A percentile compares a stretch with the other conserved stretches of the same genome.
Conservation (phyloP, 768 basidiomycete species). For the Termitomyces sp. region DNA sequence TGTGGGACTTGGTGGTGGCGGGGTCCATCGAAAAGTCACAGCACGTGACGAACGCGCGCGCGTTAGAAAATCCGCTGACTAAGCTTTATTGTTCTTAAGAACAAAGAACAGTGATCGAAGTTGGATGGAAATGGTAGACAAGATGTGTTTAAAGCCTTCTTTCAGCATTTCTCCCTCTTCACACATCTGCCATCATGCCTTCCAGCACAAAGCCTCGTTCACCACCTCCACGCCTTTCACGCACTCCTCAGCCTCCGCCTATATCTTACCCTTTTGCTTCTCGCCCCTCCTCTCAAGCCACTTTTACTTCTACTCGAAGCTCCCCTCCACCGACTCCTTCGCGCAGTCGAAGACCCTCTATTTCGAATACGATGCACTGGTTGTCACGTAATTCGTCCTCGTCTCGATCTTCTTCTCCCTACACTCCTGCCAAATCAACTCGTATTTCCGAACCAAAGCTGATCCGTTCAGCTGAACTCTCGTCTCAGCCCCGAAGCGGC, state of each 20-base stretch:
- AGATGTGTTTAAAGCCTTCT: constrained; percentile 4
- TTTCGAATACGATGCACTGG: constrained; percentile 51
- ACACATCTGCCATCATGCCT: constrained; percentile 15
- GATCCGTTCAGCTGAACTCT: constrained; percentile 34
- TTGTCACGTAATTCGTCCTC: constrained; percentile 38
- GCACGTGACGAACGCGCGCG: constrained; percentile 6
- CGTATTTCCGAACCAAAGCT: constrained; percentile 43
- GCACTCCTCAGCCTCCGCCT: constrained; percentile 21
- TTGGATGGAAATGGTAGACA: not conserved
- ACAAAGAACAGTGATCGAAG: constrained; percentile 15
- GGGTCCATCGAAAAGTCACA: constrained; percentile 13
- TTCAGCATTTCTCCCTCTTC: constrained; percentile 7
- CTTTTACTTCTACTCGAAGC: constrained; percentile 18
- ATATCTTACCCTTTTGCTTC: constrained; percentile 20
- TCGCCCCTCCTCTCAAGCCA: constrained; percentile 19
- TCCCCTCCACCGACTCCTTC: constrained; percentile 23
- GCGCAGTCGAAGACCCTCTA: constrained; percentile 30
- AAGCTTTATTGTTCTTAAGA: constrained; percentile 16
- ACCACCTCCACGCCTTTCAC: constrained; percentile 22
- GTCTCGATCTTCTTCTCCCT: constrained; percentile 25
- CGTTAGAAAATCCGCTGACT: constrained; percentile 8
- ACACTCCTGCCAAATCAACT: constrained; percentile 32
- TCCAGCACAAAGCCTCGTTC: constrained; percentile 29
- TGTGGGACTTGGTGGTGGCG: constrained; percentile 41
- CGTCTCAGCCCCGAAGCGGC: constrained; percentile 40